These are phyloP conservation scores for Eustoma russellianum DNA, from an alignment of 257 asterid genomes.

Conservation along the genomic window DNA sequence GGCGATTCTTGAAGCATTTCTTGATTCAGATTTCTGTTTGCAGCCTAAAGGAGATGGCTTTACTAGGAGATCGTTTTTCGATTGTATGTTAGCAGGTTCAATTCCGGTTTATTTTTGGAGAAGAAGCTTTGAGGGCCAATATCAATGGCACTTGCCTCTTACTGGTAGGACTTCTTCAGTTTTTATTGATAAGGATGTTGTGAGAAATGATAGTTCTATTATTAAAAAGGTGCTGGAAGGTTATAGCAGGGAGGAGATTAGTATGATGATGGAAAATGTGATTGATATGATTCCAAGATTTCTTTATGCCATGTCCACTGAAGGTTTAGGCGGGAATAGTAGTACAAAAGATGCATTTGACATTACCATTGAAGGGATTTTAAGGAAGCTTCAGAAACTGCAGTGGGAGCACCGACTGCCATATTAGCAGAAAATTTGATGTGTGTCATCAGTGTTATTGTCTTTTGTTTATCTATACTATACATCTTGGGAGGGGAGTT, in stretches of 20 bases:
- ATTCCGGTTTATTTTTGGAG: constrained; percentile 54
- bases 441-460: too few species aligned
- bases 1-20: constrained; percentile 36
- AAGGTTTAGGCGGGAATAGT: constrained; percentile 10
- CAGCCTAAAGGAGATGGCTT: constrained; percentile 62
- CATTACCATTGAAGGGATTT: constrained; percentile 40
- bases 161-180: constrained; percentile 26
- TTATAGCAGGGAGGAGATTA: constrained; percentile 7
- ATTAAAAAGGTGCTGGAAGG: constrained; percentile 3
- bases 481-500: too few species aligned
- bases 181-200: constrained; percentile 31
- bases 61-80: constrained; percentile 47
- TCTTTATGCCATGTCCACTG: constrained; percentile 27
- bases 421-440: too few species aligned
- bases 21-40: constrained; percentile 47
- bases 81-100: constrained; percentile 55
- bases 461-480: too few species aligned
- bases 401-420: not conserved
- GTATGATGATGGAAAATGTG: constrained; percentile 12
- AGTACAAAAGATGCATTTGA: constrained; percentile 38
- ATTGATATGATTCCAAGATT: constrained; percentile 16
- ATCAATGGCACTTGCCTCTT: constrained; percentile 46
- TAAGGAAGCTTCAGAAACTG: constrained; percentile 25
- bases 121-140: constrained; percentile 41
- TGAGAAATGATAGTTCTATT: constrained; percentile 27